These are phyloP conservation scores for Raffaelea deltoideospora DNA, from an alignment of 2,329 filamentous ascomycete species.

Conservation along the genomic window DNA sequence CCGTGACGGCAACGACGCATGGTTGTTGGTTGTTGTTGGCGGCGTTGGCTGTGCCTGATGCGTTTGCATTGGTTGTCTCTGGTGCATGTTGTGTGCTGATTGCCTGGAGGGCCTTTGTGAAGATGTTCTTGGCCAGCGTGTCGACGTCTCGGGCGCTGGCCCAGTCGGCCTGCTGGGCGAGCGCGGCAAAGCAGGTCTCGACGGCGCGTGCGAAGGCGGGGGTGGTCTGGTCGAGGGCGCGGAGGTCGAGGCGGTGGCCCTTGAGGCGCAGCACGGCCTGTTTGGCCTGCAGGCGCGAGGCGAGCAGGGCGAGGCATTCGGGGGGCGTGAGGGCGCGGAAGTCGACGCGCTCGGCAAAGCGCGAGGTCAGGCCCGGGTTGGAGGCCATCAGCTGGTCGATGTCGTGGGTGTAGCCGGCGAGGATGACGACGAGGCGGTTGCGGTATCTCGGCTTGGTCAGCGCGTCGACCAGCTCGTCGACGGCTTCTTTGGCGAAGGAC, in stretches of 20 bases:
- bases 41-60: neutral
- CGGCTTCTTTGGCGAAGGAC: slow-evolving; percentile 38
- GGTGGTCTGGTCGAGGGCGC: slow-evolving; percentile 11
- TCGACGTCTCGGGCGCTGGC: slow-evolving; percentile 49
- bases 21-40: neutral
- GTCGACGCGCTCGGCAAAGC: slow-evolving; percentile 46
- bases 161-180: slow-evolving; percentile 35
- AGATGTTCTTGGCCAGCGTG: slow-evolving; percentile 34
- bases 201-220: slow-evolving; percentile 17
- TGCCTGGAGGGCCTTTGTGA: slow-evolving; percentile 15
- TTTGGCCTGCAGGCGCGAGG: slow-evolving; percentile 14
- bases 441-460: slow-evolving; percentile 40
- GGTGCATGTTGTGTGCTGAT: neutral
- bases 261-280: slow-evolving; percentile 8
- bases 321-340: slow-evolving; percentile 31
- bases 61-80: no score
- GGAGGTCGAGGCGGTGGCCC: slow-evolving; percentile 11
- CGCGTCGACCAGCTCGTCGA: slow-evolving; percentile 37
- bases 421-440: slow-evolving; percentile 47
- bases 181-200: neutral
- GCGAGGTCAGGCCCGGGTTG: slow-evolving; percentile 48
- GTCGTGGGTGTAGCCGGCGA: slow-evolving; percentile 53
- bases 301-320: slow-evolving; percentile 30
- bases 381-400: slow-evolving; percentile 46
- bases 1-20: neutral